Evolutionary conservation across 1,139 yeast genomes (phyloP).

Genomic region (Ogataea hybrid): DNA sequence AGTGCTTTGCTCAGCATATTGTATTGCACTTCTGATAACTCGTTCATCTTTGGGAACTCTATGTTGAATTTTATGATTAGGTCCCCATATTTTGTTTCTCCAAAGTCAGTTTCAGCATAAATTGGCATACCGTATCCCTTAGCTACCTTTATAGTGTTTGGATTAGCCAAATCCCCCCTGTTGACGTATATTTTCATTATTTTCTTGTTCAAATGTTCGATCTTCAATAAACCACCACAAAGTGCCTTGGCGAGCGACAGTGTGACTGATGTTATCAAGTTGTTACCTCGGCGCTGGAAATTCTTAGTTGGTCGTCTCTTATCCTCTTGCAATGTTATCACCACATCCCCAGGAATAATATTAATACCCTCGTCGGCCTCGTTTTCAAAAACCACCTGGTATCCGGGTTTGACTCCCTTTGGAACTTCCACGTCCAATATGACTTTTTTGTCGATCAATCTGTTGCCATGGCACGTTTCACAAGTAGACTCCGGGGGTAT

Average conservation of each 20-base stretch:
- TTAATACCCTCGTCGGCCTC: slow-evolving; percentile 65
- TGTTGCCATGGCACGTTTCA: too few relatives aligned
- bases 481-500: too few relatives aligned
- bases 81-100: slow-evolving; percentile 39
- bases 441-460: too few relatives aligned
- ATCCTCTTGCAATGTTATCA: slow-evolving; percentile 41
- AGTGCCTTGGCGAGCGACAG: slow-evolving; percentile 53
- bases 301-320: slow-evolving; percentile 30
- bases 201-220: slow-evolving; percentile 48
- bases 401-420: slow-evolving; percentile 54
- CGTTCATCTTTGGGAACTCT: slow-evolving; percentile 44
- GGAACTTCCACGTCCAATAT: slow-evolving; percentile 49
- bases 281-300: slow-evolving; percentile 47
- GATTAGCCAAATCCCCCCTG: slow-evolving; percentile 47
- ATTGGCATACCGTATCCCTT: slow-evolving; percentile 65
- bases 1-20: slow-evolving; percentile 39
- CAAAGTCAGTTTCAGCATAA: slow-evolving; percentile 33
- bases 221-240: slow-evolving; percentile 49
- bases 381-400: slow-evolving; percentile 48
- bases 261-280: slow-evolving; percentile 44
- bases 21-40: slow-evolving; percentile 38
- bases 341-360: slow-evolving; percentile 64
- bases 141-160: slow-evolving; percentile 46
- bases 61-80: slow-evolving; percentile 50
- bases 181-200: slow-evolving; percentile 39